Percentiles rank a stretch among this genome's conserved stretches.
phyloP scores from a whole-genome alignment of 2,329 filamentous ascomycete species.

The Dactylellina sp. region DNA sequence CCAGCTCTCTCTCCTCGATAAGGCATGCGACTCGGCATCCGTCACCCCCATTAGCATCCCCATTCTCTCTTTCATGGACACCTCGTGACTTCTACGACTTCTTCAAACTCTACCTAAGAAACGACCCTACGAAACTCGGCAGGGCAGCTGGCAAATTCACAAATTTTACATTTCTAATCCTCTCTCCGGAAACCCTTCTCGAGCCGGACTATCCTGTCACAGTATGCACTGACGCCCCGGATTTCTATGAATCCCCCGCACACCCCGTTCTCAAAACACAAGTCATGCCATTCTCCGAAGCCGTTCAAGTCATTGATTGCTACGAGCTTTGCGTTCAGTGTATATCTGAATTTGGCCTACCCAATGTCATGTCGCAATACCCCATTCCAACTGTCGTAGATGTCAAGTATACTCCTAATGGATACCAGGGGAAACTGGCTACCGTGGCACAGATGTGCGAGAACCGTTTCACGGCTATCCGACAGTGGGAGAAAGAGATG shows the following conservation, averaged over 20 bases:
- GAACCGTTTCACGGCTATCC: slow-evolving; percentile 10
- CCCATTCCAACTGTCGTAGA: background rate
- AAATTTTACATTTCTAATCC: slow-evolving; percentile 5
- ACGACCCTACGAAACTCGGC: background rate
- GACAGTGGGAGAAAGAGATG: slow-evolving; percentile 8
- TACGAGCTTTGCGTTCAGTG: slow-evolving; percentile 22
- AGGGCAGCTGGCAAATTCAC: slow-evolving; percentile 1
- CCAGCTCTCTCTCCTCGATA: background rate
- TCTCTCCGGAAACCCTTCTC: background rate
- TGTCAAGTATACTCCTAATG: background rate
- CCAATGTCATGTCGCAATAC: background rate
- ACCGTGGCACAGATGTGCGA: slow-evolving; percentile 3
- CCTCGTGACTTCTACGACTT: slow-evolving; percentile 13
- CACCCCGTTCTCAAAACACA: slow-evolving; percentile 1
- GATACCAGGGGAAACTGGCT: slow-evolving; percentile 1
- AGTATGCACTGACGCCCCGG: slow-evolving; percentile 6
- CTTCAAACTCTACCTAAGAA: slow-evolving; percentile 1
- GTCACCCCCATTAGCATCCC: slow-evolving; percentile 4
- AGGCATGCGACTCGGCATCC: slow-evolving; percentile 9
- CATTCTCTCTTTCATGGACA: slow-evolving; percentile 3
- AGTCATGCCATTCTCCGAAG: background rate
- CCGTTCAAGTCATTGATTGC: background rate
- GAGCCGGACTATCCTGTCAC: background rate
- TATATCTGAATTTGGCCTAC: slow-evolving; percentile 3
- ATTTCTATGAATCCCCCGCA: slow-evolving; percentile 10